A percentile compares a stretch with the other conserved stretches of the same genome.
phyloP scores from a whole-genome alignment of 129 eudicot species.

The Saposhnikovia divaricata region DNA sequence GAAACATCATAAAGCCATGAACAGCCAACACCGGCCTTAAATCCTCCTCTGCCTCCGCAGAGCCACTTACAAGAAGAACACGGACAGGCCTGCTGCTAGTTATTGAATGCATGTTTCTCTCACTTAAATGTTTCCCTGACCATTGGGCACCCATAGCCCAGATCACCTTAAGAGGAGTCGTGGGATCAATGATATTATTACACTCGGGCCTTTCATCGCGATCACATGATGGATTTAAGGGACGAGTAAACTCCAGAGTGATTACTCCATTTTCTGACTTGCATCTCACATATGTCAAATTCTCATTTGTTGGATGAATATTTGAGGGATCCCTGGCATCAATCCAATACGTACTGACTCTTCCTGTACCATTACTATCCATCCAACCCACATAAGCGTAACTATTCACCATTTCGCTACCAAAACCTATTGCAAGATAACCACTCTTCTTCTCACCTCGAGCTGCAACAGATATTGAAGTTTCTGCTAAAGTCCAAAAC shows the following conservation, averaged over 20 bases:
- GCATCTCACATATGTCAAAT: conserved; percentile 80
- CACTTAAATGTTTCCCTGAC: conserved; percentile 53
- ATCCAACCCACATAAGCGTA: conserved; percentile 93
- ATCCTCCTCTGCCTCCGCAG: conserved; percentile 86
- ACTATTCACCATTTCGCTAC: conserved; percentile 78
- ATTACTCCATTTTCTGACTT: conserved; percentile 80
- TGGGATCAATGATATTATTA: conserved; percentile 71
- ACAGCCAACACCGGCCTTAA: conserved; percentile 80
- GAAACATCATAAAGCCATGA: conserved; percentile 96
- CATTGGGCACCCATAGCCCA: conserved; percentile 96
- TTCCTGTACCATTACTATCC: conserved; percentile 65
- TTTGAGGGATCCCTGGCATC: conserved; percentile 55
- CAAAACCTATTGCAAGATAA: conserved; percentile 89
- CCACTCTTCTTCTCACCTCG: conserved; percentile 85
- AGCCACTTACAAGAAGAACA: conserved; percentile 66
- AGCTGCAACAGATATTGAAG: conserved; percentile 82
- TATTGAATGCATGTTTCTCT: conserved; percentile 71
- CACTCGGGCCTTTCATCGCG: conserved; percentile 53
- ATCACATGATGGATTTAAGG: conserved; percentile 58
- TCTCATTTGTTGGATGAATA: conserved; percentile 66
- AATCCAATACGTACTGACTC: conserved; percentile 72
- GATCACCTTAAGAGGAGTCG: conserved; percentile 66
- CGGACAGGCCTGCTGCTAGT: conserved; percentile 60
- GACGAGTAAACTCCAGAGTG: conserved; percentile 83
- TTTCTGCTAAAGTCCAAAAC: conserved; percentile 76